Base-by-base conservation (phyloP, 768 basidiomycete genomes). In the Vararia minispora region DNA sequence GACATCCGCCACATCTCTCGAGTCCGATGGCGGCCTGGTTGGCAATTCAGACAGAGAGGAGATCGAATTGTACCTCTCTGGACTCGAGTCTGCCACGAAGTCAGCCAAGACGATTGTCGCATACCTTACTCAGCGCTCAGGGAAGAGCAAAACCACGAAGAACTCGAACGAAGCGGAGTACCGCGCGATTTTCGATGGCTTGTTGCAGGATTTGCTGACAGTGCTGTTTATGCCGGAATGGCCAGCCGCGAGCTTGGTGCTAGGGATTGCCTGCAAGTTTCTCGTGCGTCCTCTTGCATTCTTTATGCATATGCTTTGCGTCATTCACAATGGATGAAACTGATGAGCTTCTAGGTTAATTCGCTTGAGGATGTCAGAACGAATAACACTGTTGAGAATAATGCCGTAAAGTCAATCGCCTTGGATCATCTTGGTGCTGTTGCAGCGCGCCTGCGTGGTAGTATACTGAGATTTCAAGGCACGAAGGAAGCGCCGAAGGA, bases 221-320 rank as follows among this genome's bases (percentile, higher is more conserved):
- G 90, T 95, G 14, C 64, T 97, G 5, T 91, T 83, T 55, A 87
- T 87, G 76, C 92, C 95, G 0, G 95, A 99, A 58, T 99, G 94
- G 91, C 95, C 95, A 5, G 92, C 87, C 8, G 87, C 95, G 2
- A 71, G 78, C 29, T 59, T 95, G 13, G 65, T 95, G 27, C 61
- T 98, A 26, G 74, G 71, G 30, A 80, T 95, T 33, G 74, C 80
- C 6, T 83, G 79, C 46, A 83, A 79, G 54, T 80, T 79, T 48
- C 87, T 98, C 87, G 92, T 89, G 42, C 8, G 69, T 48, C 11
- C 18, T 6, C 23, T 37, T 13, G 29, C 34, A 28, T 25, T 28
- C 10, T 5, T 11, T 3, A 1, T 27, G 12, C 25, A 12, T n/a
- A n/a, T n/a, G n/a, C n/a, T n/a, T n/a, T n/a, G n/a, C n/a, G n/a